Base-by-base conservation (phyloP, 345 rosid species). In the Rhodamnia rubescens region DNA sequence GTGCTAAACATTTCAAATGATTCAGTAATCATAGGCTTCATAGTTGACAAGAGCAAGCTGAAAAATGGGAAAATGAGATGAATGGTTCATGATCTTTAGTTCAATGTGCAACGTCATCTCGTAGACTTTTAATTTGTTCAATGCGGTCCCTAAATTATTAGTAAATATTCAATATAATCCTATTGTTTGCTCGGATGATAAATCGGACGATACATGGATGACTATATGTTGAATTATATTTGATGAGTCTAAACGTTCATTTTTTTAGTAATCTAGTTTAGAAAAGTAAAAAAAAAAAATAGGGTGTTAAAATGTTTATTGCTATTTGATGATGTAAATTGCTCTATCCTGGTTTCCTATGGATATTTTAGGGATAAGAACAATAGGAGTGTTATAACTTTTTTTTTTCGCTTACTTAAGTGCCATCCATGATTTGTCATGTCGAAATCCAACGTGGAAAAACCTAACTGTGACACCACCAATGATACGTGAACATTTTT, bases 101-200 rank as follows among this genome's bases (percentile, higher is more conserved):
- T 5, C 20, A 64, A 64, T 16, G 44, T 15, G 1, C 6, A 16
- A 64, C 1, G 21, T 64, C 6, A 0, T 64, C 1, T 5, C 36
- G n/a, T 4, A 4, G 44, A 64, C 36, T 15, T 32, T 64, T 32
- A 8, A 32, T 64, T 64, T 64, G 24, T 64, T 64, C 21, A 32
- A 16, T 64, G 20, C 15, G 7, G 3, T 32, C 12, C 11, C 24
- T 16, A 32, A 32, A 64, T 6, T 61, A 61, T 61, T 61, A 8
- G 11, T 36, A 29, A 64, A 64, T 32, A 5, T 64, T 64, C 3
- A 64, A 32, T 32, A 18, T 2, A 32, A 5, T 64, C 1, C 9
- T 2, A 32, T 0, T 8, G 24, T 32, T 18, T 64, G 42, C 24
- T 64, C 24, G 32, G 18, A 64, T 0, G 78, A 64, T 11, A 64